Percentiles rank a stretch among this genome's conserved stretches.
Evolutionary conservation across 2,329 filamentous ascomycete genomes (phyloP).

Genomic region (Mycogone perniciosa): DNA sequence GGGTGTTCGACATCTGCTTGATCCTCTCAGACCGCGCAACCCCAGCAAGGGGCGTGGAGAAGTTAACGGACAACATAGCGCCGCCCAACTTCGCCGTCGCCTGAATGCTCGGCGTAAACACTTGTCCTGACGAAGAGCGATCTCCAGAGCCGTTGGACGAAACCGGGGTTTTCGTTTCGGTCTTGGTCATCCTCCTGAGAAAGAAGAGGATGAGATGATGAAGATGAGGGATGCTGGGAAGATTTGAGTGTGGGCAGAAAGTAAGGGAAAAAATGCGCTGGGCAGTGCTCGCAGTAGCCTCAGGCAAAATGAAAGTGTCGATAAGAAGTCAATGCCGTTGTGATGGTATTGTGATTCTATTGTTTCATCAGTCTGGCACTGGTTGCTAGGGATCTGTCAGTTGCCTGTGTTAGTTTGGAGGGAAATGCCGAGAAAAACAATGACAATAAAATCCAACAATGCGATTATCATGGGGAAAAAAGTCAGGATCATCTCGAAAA

Average conservation of each 20-base stretch:
- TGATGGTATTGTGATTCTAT: neutral
- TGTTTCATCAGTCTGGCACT: neutral
- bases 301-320: too few species aligned
- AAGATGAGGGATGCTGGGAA: neutral
- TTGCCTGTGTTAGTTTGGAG: too few species aligned
- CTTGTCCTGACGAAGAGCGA: neutral
- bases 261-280: too few species aligned
- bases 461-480: neutral
- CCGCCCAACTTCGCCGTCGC: neutral
- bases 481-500: neutral
- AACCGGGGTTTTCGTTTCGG: neutral
- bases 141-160: neutral
- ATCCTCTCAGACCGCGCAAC: constrained; percentile 30
- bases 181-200: constrained; percentile 3
- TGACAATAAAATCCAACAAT: neutral
- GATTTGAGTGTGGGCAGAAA: neutral
- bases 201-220: neutral
- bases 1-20: constrained; percentile 33
- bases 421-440: neutral
- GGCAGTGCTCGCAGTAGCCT: too few species aligned
- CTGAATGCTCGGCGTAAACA: neutral
- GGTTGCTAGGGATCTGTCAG: neutral
- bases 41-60: constrained; percentile 33
- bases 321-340: neutral
- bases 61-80: constrained; percentile 33